Evolutionary conservation across 257 asterid genomes (phyloP).

Genomic region (Solanum paucissectum): DNA sequence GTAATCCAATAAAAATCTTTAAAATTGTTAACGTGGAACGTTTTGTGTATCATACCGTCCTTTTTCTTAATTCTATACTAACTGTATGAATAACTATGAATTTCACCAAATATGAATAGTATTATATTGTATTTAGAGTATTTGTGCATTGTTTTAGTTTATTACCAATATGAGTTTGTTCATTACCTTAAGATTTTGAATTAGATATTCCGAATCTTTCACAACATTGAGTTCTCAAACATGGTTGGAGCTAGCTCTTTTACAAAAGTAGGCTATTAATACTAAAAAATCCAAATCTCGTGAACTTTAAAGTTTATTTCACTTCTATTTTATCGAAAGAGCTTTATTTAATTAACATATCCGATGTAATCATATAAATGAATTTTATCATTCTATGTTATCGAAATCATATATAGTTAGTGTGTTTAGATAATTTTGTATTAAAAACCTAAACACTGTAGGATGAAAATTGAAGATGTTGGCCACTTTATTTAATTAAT

Average conservation of each 20-base stretch:
- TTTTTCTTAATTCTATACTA: not conserved
- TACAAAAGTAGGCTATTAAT: too few relatives aligned
- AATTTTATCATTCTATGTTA: not conserved
- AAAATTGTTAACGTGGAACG: not conserved
- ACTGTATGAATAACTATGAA: too few relatives aligned
- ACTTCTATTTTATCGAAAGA: too few relatives aligned
- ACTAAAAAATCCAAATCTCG: too few relatives aligned
- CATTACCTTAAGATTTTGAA: not conserved
- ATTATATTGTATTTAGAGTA: not conserved
- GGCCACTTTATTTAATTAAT: not conserved
- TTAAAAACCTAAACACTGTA: too few relatives aligned
- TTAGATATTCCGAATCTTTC: not conserved
- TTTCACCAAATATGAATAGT: not conserved
- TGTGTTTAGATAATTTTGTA: not conserved
- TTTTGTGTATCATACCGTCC: not conserved
- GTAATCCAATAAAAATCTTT: not conserved
- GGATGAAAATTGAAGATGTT: not conserved
- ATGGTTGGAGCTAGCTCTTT: not conserved
- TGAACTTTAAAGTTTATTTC: not conserved
- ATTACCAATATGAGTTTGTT: not conserved
- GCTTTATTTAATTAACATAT: too few relatives aligned
- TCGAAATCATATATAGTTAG: not conserved
- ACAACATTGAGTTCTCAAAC: not conserved
- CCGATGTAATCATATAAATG: too few relatives aligned
- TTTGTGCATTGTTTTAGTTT: too few relatives aligned